These are phyloP conservation scores for Fraxinus anomala DNA, from an alignment of 257 asterid species.

Conservation along the genomic window DNA sequence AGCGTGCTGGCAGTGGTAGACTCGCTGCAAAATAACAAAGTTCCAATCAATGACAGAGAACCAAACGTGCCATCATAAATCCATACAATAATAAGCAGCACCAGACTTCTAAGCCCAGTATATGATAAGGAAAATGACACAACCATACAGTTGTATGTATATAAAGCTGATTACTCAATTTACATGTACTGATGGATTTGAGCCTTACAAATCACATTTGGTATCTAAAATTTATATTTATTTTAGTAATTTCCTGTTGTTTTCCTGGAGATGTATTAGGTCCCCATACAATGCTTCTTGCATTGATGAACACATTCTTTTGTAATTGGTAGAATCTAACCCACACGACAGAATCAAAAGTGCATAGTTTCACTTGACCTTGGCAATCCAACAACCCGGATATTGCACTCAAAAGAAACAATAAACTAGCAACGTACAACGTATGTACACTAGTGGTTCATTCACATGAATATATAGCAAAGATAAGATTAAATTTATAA, in stretches of 20 bases:
- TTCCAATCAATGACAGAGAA: background rate
- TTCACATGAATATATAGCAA: background rate
- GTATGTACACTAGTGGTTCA: background rate
- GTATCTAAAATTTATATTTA: background rate
- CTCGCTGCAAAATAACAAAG: slow-evolving; percentile 34
- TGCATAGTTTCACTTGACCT: background rate
- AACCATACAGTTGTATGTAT: background rate
- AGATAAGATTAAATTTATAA: too few species aligned
- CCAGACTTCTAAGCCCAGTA: background rate
- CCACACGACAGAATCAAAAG: background rate
- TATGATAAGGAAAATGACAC: background rate
- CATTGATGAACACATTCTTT: background rate
- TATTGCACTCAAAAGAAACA: background rate
- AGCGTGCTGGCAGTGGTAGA: slow-evolving; percentile 62
- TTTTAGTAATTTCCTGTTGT: background rate
- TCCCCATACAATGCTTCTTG: background rate
- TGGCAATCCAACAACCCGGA: background rate
- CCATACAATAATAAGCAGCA: background rate
- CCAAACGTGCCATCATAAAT: too few species aligned
- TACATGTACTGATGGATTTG: background rate
- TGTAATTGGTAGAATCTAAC: background rate
- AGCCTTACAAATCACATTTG: background rate
- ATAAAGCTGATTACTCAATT: background rate
- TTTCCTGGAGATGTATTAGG: background rate
- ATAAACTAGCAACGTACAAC: background rate